These are phyloP conservation scores for Apodospora peruviana DNA, from an alignment of 495 filamentous ascomycete species.

Conservation along the genomic window DNA sequence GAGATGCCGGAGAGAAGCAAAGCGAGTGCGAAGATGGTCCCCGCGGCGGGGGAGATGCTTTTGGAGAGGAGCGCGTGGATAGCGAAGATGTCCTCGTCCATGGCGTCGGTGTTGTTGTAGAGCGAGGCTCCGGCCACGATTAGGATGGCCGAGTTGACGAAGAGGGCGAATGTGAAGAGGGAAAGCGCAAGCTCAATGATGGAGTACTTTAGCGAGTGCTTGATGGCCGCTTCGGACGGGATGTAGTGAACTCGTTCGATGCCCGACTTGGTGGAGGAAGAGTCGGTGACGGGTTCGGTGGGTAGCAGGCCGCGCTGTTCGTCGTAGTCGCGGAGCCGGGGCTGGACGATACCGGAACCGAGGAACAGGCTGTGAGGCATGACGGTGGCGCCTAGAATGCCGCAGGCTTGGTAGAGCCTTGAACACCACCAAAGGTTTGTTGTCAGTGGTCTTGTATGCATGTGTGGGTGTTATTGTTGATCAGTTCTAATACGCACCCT, in stretches of 20 bases:
- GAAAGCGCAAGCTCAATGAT: constrained; percentile 68
- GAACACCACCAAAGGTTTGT: too few relatives aligned
- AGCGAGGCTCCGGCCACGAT: constrained; percentile 82
- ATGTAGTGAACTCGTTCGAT: constrained; percentile 58
- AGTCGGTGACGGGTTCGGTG: constrained; percentile 15
- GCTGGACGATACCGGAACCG: constrained; percentile 82
- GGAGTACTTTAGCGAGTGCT: constrained; percentile 72
- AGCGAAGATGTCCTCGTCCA: constrained; percentile 69
- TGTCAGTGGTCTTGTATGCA: too few relatives aligned
- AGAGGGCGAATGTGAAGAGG: constrained; percentile 89
- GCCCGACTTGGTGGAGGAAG: constrained; percentile 18
- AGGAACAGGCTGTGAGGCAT: constrained; percentile 92
- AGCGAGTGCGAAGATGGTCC: constrained; percentile 52
- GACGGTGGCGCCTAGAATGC: constrained; percentile 87
- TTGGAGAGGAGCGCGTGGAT: constrained; percentile 71
- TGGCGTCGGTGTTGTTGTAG: constrained; percentile 51
- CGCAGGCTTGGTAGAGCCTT: constrained; percentile 76
- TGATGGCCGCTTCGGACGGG: constrained; percentile 72
- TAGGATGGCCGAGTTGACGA: constrained; percentile 87
- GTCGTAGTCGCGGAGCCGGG: constrained; percentile 77
- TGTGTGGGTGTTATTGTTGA: too few relatives aligned
- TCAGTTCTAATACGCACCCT: constrained; percentile 37
- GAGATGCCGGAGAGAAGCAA: constrained; percentile 48
- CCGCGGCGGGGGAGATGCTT: constrained; percentile 66
- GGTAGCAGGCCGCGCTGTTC: constrained; percentile 51